A percentile compares a stretch with the other conserved stretches of the same genome.
Conservation (phyloP, 805 yeast genomes). For the Helenozyma baotianmanensis region DNA sequence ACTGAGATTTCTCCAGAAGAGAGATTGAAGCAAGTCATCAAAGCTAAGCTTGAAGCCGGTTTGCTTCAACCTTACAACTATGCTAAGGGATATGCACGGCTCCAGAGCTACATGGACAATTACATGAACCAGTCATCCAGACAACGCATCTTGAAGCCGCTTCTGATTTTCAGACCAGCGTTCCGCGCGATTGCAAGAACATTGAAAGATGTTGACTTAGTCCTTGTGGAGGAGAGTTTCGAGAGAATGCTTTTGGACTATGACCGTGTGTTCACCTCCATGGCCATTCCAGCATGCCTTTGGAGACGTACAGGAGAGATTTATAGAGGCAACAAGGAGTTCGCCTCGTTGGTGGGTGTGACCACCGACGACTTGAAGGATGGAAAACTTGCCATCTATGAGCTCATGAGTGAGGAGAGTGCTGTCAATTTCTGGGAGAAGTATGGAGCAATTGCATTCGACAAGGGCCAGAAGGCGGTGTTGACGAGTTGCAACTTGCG, state of each 20-base stretch:
- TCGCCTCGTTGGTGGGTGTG: slow-evolving; percentile 88
- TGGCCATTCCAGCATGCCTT: slow-evolving; percentile 96
- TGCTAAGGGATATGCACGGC: slow-evolving; percentile 86
- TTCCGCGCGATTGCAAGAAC: slow-evolving; percentile 90
- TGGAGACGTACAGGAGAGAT: slow-evolving; percentile 98
- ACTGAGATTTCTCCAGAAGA: slow-evolving; percentile 93
- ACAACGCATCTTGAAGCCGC: slow-evolving; percentile 80
- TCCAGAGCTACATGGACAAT: slow-evolving; percentile 88
- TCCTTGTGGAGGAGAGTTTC: slow-evolving; percentile 87
- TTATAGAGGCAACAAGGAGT: slow-evolving; percentile 91
- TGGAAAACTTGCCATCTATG: slow-evolving; percentile 88
- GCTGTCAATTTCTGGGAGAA: slow-evolving; percentile 98
- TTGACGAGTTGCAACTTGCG: slow-evolving; percentile 85
- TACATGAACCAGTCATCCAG: slow-evolving; percentile 82
- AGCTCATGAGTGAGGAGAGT: slow-evolving; percentile 90
- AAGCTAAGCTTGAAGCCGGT: slow-evolving; percentile 93
- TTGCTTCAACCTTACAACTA: slow-evolving; percentile 87
- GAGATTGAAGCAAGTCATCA: slow-evolving; percentile 85
- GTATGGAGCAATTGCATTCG: slow-evolving; percentile 94
- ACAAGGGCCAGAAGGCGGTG: slow-evolving; percentile 92
- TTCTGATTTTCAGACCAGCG: slow-evolving; percentile 84
- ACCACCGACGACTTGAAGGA: slow-evolving; percentile 86
- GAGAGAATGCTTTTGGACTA: slow-evolving; percentile 91
- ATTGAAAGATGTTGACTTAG: slow-evolving; percentile 84
- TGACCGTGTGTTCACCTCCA: slow-evolving; percentile 91